Base-by-base conservation (phyloP, 345 rosid genomes). In the Euphorbia tirucalli region DNA sequence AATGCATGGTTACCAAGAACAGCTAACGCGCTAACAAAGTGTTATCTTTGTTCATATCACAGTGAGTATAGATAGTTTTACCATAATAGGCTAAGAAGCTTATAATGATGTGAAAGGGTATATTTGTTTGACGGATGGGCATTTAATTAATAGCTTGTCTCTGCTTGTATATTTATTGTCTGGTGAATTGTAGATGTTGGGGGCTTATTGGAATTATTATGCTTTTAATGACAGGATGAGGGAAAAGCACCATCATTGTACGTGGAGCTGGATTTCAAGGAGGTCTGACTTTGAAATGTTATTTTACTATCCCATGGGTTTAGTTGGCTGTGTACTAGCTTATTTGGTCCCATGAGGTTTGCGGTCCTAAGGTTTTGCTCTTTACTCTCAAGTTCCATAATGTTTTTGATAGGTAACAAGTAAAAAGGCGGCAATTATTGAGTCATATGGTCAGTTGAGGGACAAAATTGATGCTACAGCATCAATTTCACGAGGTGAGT, bases 201-300 rank as follows among this genome's bases (percentile, higher is more conserved):
- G 24, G 18, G 58, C 70, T 66, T 28, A 66, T 28, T 37, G 31
- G 48, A 60, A n/a, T 28, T 3, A 1, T 61, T 25, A 21, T 28
- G 22, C 61, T 65, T 62, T 79, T 44, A 21, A 39, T 74, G 67
- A 22, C 90, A 95, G 99, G 97, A 89, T 71, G 97, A 95, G 77
- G 97, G 90, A 32, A 88, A 79, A 78, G 88, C 89, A 16, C 97
- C 97, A 11, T 61, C 78, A 80, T 74, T 95, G 70, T 92, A 90
- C 21, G 99, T 95, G 75, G 99, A 95, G 83, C 82, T 95, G 79
- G 99, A 92, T 85, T 95, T 90, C 77, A 88, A 86, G 80, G 97
- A 95, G 99, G 99, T 95, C 68, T 37, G 56, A 44, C 32, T 79
- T 75, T 74, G 32, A 68, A 70, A 21, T 72, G 30, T 62, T 46